These are phyloP conservation scores for Penicillium sclerotiorum DNA, from an alignment of 2,329 filamentous ascomycete genomes.

Conservation along the genomic window DNA sequence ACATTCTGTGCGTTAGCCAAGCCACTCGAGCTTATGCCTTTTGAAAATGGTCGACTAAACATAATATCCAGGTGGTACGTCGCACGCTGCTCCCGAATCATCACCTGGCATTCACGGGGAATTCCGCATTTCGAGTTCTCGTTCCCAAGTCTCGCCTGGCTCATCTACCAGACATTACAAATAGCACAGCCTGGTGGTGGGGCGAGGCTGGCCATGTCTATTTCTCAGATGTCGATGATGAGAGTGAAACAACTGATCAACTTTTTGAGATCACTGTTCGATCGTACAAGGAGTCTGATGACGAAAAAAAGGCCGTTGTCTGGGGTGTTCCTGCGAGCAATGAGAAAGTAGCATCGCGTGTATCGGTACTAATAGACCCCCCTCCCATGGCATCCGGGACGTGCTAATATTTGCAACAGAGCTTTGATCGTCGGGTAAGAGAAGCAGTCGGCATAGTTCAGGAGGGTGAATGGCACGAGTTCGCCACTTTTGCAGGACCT, in stretches of 20 bases:
- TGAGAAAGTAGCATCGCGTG: constrained; percentile 26
- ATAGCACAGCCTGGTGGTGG: constrained; percentile 49
- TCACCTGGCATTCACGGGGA: constrained; percentile 52
- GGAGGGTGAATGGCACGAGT: constrained; percentile 49
- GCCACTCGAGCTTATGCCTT: not conserved
- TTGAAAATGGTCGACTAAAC: not conserved
- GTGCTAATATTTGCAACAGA: constrained; percentile 27
- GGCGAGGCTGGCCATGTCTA: constrained; percentile 47
- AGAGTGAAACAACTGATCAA: constrained; percentile 26
- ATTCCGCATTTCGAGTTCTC: constrained; percentile 52
- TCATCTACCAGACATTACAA: constrained; percentile 35
- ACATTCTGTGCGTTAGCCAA: constrained; percentile 44
- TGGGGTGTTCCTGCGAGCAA: constrained; percentile 21
- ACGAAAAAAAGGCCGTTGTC: constrained; percentile 11
- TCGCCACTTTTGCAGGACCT: constrained; percentile 53
- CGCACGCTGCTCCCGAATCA: constrained; percentile 48
- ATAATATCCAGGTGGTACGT: constrained; percentile 41
- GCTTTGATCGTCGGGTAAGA: constrained; percentile 46
- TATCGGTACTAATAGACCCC: constrained; percentile 20
- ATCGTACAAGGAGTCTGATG: constrained; percentile 19
- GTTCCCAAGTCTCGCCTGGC: constrained; percentile 41
- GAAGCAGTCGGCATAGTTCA: constrained; percentile 44
- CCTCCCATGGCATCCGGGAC: not conserved
- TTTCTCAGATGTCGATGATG: constrained; percentile 43
- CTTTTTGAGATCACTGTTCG: constrained; percentile 45